Evolutionary conservation across 2,329 filamentous ascomycete genomes (phyloP), one percentile per base, ranked within the genome.

Genomic region (Sphaerostilbella broomeana): DNA sequence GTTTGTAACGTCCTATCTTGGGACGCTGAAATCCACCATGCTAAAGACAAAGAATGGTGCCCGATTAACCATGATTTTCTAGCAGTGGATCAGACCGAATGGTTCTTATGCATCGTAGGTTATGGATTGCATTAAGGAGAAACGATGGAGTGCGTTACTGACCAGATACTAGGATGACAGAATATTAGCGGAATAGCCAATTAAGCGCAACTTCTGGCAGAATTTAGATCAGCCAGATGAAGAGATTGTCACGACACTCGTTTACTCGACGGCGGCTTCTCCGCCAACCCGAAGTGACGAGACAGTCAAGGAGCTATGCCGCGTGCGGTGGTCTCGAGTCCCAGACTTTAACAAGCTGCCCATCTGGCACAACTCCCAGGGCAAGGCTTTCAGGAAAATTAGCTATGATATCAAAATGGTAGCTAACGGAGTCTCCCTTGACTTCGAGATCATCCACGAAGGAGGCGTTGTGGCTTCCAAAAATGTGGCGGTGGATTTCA

Each of bases 91-190:
- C 59, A 61, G 17, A 50, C 54, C 5, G 7, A 40, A 1, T 63
- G 60, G 60, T 62, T 59, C 28, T 22, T 60, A 3, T 28, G 32
- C 5, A 44, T 40, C 3, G 38, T 50, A 9, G 41, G 42, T 30
- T 11, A 36, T 15, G n/a, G n/a, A n/a, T n/a, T 13, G 11, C 11
- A 4, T 5, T n/a, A 6, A 1, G 5, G 8, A 15, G 8, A 7
- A 4, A 11, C 2, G 10, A 15, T 31, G 6, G 4, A 10, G 10
- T 5, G 21, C 16, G 27, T 11, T 19, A 4, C 32, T 31, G 24
- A 36, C 17, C 5, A 7, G 6, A 10, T 5, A 10, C 6, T 22
- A 49, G 46, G 40, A 35, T 5, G 35, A 48, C 5, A 28, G 15
- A 3, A 34, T 49, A 0, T 10, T 12, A 4, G 17, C 17, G 9